Evolutionary conservation across 768 basidiomycete genomes (phyloP).

Genomic region (Trametes gibbosa): DNA sequence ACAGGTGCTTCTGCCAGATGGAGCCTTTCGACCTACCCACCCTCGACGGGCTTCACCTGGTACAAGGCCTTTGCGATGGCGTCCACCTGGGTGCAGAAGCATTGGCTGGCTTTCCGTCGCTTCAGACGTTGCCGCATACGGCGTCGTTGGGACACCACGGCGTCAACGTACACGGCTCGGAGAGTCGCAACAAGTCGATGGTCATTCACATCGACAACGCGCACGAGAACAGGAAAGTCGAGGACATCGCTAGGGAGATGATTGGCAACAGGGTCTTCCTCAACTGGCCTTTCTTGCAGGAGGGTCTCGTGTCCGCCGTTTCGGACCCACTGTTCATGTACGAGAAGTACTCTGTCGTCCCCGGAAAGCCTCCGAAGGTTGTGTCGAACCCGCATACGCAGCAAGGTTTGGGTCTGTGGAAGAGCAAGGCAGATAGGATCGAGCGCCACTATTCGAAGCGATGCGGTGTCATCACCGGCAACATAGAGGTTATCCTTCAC

Average conservation of each 20-base stretch:
- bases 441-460: slow-evolving; percentile 87
- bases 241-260: slow-evolving; percentile 72
- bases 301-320: slow-evolving; percentile 82
- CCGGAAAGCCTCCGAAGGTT: slow-evolving; percentile 50
- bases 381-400: slow-evolving; percentile 72
- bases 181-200: slow-evolving; percentile 93
- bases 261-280: slow-evolving; percentile 76
- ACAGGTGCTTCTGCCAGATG: slow-evolving; percentile 76
- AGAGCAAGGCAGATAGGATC: slow-evolving; percentile 74
- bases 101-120: slow-evolving; percentile 94
- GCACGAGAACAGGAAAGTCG: slow-evolving; percentile 61
- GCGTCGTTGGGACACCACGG: slow-evolving; percentile 79
- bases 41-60: slow-evolving; percentile 77
- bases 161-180: slow-evolving; percentile 90
- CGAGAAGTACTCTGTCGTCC: slow-evolving; percentile 61
- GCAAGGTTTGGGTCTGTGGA: slow-evolving; percentile 73
- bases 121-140: slow-evolving; percentile 82
- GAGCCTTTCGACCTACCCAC: slow-evolving; percentile 88
- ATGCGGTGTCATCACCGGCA: slow-evolving; percentile 81
- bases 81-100: slow-evolving; percentile 83
- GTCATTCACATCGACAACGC: slow-evolving; percentile 80
- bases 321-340: slow-evolving; percentile 88
- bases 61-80: slow-evolving; percentile 85
- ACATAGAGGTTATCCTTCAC: slow-evolving; percentile 78
- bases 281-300: slow-evolving; percentile 94